Conservation (phyloP, 2,329 filamentous ascomycete species). For the Cadophora sp. region DNA sequence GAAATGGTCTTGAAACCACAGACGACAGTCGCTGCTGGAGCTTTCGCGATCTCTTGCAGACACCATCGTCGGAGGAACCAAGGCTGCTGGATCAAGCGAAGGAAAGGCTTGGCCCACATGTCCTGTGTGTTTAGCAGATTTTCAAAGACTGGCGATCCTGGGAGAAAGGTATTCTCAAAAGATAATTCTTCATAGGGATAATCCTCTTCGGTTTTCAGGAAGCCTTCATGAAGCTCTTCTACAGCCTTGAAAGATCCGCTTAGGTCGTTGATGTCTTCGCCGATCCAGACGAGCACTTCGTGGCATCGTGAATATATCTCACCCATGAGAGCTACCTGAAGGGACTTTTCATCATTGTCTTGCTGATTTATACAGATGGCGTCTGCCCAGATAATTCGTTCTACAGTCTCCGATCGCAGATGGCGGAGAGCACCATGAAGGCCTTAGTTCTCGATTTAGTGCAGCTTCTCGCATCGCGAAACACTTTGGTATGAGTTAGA, state of each 20-base stretch:
- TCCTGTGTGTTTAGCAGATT: neutral
- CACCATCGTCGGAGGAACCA: neutral
- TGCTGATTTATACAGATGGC: slow-evolving; percentile 1
- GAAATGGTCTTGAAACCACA: neutral
- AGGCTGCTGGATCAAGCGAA: neutral
- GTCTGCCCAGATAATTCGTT: neutral
- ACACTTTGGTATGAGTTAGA: neutral
- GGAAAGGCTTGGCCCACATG: neutral
- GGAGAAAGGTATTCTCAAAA: neutral
- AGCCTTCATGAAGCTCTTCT: neutral
- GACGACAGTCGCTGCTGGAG: neutral
- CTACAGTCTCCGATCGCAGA: neutral
- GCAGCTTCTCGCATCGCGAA: neutral
- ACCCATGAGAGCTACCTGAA: neutral
- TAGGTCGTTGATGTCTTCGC: neutral
- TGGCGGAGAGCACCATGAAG: neutral
- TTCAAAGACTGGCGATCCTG: neutral
- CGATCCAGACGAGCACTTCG: neutral
- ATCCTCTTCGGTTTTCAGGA: neutral
- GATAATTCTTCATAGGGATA: neutral
- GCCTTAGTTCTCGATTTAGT: neutral
- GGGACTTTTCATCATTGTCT: neutral
- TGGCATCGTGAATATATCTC: neutral
- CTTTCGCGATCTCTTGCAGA: neutral
- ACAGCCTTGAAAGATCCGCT: neutral